A percentile compares a stretch with the other conserved stretches of the same genome.
phyloP scores from a whole-genome alignment of 73 alveolate species.

The Paramecium primaurelia region DNA sequence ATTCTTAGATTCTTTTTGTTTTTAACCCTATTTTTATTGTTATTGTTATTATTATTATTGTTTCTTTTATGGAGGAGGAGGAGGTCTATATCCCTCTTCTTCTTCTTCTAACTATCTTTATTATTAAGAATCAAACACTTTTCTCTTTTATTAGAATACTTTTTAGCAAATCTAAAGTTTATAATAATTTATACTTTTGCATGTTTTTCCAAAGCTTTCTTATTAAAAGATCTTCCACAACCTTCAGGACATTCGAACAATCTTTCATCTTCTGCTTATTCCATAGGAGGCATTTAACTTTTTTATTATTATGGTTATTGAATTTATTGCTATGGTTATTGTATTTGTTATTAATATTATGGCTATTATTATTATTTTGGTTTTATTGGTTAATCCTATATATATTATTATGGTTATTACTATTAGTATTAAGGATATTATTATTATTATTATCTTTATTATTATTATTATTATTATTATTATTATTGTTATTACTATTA shows the following conservation, averaged over 20 bases:
- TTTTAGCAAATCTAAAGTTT: slow-evolving; percentile 66
- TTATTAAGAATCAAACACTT: slow-evolving; percentile 62
- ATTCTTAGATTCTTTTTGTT: background rate
- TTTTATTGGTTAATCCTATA: background rate
- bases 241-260: slow-evolving; percentile 59
- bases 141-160: slow-evolving; percentile 71
- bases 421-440: background rate
- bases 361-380: background rate
- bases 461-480: background rate
- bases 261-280: background rate
- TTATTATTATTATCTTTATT: background rate
- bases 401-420: background rate
- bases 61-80: background rate
- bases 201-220: slow-evolving; percentile 66
- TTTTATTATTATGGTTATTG: background rate
- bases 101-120: slow-evolving; percentile 58
- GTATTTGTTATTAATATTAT: background rate
- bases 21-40: background rate
- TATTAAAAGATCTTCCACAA: slow-evolving; percentile 72
- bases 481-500: background rate
- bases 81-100: background rate
- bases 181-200: background rate
- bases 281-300: background rate
- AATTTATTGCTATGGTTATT: background rate
- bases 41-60: background rate